A percentile compares a stretch with the other conserved stretches of the same genome.
phyloP scores from a whole-genome alignment of 2,329 filamentous ascomycete species.

The Cladosporium sp. region DNA sequence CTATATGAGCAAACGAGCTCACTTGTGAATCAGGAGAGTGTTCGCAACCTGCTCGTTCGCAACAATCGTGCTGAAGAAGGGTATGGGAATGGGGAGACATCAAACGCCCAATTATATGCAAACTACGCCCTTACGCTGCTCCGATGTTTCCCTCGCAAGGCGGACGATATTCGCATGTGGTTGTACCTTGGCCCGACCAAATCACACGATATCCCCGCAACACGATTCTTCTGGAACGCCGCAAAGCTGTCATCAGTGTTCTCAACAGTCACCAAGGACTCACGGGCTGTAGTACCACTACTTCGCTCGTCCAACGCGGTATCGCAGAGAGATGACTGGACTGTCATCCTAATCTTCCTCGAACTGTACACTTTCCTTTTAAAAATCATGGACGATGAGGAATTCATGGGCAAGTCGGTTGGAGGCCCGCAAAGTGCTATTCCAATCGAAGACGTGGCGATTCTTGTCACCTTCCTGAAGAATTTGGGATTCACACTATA shows the following conservation, averaged over 20 bases:
- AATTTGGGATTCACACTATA: conserved; percentile 88
- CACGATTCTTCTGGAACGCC: conserved; percentile 83
- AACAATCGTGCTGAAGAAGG: conserved; percentile 17
- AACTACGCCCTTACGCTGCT: conserved; percentile 85
- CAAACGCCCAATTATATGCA: conserved; percentile 73
- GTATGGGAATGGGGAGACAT: conserved; percentile 42
- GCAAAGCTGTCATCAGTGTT: conserved; percentile 61
- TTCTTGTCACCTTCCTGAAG: conserved; percentile 81
- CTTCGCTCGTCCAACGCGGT: conserved; percentile 44
- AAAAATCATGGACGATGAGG: conserved; percentile 92
- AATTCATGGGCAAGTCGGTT: conserved; percentile 61
- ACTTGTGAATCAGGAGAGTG: conserved; percentile 73
- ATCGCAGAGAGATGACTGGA: conserved; percentile 70
- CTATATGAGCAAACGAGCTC: conserved; percentile 67
- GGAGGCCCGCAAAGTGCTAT: conserved; percentile 63
- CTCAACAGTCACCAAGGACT: conserved; percentile 57
- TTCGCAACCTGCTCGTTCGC: conserved; percentile 52
- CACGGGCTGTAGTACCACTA: conserved; percentile 60
- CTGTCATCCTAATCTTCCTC: conserved; percentile 83
- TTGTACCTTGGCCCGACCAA: conserved; percentile 68
- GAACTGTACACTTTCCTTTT: conserved; percentile 93
- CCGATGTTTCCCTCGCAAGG: conserved; percentile 76
- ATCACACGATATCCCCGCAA: conserved; percentile 62
- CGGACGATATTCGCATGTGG: conserved; percentile 93
- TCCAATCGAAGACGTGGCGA: conserved; percentile 68